phyloP scores from a whole-genome alignment of 768 basidiomycete species.

The Trametes sanguinea region DNA sequence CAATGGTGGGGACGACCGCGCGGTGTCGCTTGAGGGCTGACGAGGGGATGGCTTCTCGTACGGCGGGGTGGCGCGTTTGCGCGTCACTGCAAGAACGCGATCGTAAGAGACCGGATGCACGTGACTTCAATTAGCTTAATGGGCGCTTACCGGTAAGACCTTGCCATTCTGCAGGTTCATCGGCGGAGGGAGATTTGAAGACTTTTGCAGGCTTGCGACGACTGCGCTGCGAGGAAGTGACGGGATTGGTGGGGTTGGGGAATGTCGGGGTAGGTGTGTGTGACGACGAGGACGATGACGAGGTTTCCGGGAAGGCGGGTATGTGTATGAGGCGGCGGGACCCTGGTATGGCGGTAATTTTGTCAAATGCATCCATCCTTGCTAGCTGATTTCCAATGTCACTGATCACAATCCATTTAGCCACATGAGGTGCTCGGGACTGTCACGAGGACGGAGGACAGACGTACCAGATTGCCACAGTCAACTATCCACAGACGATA shows the following conservation, averaged over 20 bases:
- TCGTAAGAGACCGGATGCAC: slow-evolving; percentile 18
- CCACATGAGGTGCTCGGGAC: background rate
- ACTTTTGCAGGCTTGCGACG: slow-evolving; percentile 60
- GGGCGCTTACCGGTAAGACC: slow-evolving; percentile 26
- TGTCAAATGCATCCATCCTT: slow-evolving; percentile 21
- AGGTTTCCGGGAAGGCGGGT: slow-evolving; percentile 8
- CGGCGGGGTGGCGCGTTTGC: slow-evolving; percentile 22
- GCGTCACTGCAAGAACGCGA: slow-evolving; percentile 17
- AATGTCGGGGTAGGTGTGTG: slow-evolving; percentile 4
- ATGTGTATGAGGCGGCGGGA: slow-evolving; percentile 20
- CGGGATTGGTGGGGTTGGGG: background rate
- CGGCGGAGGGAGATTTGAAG: slow-evolving; percentile 56
- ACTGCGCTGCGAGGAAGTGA: slow-evolving; percentile 30
- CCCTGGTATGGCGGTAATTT: slow-evolving; percentile 17
- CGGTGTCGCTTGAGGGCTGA: slow-evolving; percentile 1
- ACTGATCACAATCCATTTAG: background rate
- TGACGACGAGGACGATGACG: slow-evolving; percentile 15
- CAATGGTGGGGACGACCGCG: background rate
- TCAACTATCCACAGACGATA: background rate
- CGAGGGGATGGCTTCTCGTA: slow-evolving; percentile 12
- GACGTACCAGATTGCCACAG: slow-evolving; percentile 11
- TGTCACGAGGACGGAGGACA: background rate
- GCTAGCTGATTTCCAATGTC: background rate
- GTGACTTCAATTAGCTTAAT: slow-evolving; percentile 16
- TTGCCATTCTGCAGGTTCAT: slow-evolving; percentile 32